A percentile compares a stretch with the other conserved stretches of the same genome.
These are phyloP conservation scores for Asclepias syriaca DNA, from an alignment of 257 asterid species.

Conservation along the genomic window DNA sequence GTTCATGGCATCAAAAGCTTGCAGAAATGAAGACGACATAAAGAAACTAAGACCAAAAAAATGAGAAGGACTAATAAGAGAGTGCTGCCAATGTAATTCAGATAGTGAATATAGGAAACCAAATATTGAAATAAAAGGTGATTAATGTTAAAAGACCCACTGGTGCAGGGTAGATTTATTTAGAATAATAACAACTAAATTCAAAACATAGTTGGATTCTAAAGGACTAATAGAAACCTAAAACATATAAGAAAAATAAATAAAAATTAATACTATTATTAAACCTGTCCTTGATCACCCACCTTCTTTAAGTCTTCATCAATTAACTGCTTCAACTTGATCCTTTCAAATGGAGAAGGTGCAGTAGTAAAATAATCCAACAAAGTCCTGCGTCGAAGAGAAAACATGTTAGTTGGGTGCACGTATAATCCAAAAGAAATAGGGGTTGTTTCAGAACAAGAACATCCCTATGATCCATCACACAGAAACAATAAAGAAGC, in stretches of 20 bases:
- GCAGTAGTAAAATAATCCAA: conserved; percentile 63
- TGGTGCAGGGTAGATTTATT: too few species aligned
- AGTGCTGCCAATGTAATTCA: neutral
- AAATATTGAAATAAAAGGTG: neutral
- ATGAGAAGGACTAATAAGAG: neutral
- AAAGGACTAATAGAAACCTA: too few species aligned
- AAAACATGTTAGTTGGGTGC: conserved; percentile 6
- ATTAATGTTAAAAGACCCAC: neutral
- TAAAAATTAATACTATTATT: too few species aligned
- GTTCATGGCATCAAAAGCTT: neutral
- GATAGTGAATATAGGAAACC: neutral
- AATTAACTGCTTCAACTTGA: conserved; percentile 37
- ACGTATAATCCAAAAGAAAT: neutral
- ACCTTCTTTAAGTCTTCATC: conserved; percentile 40
- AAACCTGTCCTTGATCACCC: conserved; percentile 1
- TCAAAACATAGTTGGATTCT: too few species aligned
- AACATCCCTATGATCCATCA: neutral
- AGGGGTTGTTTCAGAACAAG: neutral
- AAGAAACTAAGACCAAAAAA: neutral
- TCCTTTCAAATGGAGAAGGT: conserved; percentile 84
- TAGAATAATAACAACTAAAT: too few species aligned
- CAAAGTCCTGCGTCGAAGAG: conserved; percentile 49
- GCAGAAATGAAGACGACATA: neutral
- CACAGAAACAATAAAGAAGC: neutral
- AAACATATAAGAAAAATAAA: too few species aligned